A percentile compares a stretch with the other conserved stretches of the same genome.
Evolutionary conservation across 1,284 basidiomycete genomes (phyloP).

Genomic region (Waitea zeae): DNA sequence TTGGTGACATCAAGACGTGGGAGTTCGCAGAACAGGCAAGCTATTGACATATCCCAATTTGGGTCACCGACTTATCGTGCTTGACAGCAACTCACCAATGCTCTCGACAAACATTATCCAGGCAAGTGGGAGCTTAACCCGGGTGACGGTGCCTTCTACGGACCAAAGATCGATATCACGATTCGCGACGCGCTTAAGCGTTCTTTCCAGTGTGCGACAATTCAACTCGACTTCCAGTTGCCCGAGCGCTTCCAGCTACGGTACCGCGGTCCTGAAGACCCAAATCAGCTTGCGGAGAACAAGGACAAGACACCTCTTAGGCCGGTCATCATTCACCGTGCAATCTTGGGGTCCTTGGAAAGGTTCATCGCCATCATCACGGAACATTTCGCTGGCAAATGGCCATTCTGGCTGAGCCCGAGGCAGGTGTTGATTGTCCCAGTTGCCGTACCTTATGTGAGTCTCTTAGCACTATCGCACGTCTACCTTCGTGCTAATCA

Average conservation of each 20-base stretch:
- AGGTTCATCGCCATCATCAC: slow-evolving; percentile 96
- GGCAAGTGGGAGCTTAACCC: slow-evolving; percentile 92
- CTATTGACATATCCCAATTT: not conserved
- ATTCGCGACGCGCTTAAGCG: slow-evolving; percentile 86
- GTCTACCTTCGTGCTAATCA: not conserved
- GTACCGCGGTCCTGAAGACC: slow-evolving; percentile 69
- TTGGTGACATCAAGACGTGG: slow-evolving; percentile 87
- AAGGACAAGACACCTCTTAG: slow-evolving; percentile 46
- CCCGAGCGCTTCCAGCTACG: slow-evolving; percentile 96
- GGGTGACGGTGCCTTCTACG: slow-evolving; percentile 95
- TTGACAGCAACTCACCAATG: slow-evolving; percentile 62
- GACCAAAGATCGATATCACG: slow-evolving; percentile 96
- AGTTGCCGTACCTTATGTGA: slow-evolving; percentile 72
- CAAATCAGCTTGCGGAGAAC: slow-evolving; percentile 21
- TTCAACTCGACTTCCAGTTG: slow-evolving; percentile 98
- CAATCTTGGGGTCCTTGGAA: slow-evolving; percentile 89
- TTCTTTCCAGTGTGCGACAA: slow-evolving; percentile 97
- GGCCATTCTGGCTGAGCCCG: slow-evolving; percentile 98
- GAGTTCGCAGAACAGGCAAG: slow-evolving; percentile 67
- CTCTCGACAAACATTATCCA: slow-evolving; percentile 77
- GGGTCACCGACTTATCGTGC: not conserved
- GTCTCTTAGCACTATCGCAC: slow-evolving; percentile 16
- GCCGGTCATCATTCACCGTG: slow-evolving; percentile 98
- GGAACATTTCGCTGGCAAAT: slow-evolving; percentile 96
- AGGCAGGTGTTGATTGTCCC: slow-evolving; percentile 92